phyloP scores from a whole-genome alignment of 2,329 filamentous ascomycete species.

The Beauveria scarabaeidicola region DNA sequence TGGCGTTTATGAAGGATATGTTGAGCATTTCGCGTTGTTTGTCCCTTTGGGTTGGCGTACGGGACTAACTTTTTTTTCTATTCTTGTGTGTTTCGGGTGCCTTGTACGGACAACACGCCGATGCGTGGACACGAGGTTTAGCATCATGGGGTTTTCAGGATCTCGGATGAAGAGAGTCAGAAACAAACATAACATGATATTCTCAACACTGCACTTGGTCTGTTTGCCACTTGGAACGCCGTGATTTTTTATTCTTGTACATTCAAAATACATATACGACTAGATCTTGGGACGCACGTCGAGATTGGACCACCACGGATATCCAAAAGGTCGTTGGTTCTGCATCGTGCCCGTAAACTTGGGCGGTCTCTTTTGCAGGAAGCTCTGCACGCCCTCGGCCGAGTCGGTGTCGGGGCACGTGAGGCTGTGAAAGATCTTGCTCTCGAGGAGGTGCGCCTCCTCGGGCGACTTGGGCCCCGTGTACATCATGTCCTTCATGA shows the following conservation, averaged over 20 bases:
- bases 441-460: conserved; percentile 62
- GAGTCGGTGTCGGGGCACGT: conserved; percentile 48
- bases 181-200: not conserved
- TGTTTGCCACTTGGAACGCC: not conserved
- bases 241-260: not conserved
- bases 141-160: conserved; percentile 1
- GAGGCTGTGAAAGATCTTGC: conserved; percentile 51
- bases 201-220: not conserved
- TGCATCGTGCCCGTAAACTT: conserved; percentile 54
- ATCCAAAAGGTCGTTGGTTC: conserved; percentile 47
- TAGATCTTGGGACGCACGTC: conserved; percentile 23
- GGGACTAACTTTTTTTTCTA: not conserved
- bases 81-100: not conserved
- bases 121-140: not conserved
- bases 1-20: conserved; percentile 8
- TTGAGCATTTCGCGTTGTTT: not conserved
- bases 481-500: conserved; percentile 68
- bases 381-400: conserved; percentile 59
- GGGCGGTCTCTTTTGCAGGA: conserved; percentile 59
- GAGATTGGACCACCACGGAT: conserved; percentile 59
- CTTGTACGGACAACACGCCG: not conserved
- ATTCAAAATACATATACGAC: conserved; percentile 12
- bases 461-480: conserved; percentile 51
- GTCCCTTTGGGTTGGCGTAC: not conserved
- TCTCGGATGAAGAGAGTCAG: not conserved